A percentile compares a stretch with the other conserved stretches of the same genome.
phyloP scores from a whole-genome alignment of 768 basidiomycete genomes.

The Hydnum rufescens region DNA sequence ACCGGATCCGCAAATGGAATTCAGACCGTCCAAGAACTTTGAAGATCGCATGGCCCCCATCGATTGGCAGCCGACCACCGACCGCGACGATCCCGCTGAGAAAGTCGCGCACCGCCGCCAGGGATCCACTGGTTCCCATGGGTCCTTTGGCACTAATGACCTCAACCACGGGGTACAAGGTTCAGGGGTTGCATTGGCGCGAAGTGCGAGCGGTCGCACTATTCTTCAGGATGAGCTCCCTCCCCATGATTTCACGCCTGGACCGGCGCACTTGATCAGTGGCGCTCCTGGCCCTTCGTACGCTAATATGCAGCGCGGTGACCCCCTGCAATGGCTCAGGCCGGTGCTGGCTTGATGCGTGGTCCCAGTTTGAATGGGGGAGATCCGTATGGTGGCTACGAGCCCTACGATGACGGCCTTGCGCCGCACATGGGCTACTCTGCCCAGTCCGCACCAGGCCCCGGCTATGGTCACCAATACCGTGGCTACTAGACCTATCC shows the following conservation, averaged over 20 bases:
- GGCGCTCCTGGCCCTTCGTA: background rate
- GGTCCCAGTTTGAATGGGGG: background rate
- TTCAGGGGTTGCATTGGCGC: background rate
- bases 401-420: background rate
- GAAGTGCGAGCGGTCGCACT: background rate
- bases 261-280: constrained; percentile 22
- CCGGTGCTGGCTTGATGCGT: background rate
- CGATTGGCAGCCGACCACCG: constrained; percentile 60
- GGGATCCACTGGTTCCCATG: constrained; percentile 33
- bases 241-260: constrained; percentile 62
- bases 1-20: constrained; percentile 90
- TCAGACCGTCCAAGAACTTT: constrained; percentile 59
- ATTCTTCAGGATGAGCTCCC: constrained; percentile 17
- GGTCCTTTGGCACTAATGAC: constrained; percentile 34
- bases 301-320: background rate
- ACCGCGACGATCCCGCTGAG: constrained; percentile 27
- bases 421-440: background rate
- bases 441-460: background rate
- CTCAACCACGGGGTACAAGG: constrained; percentile 5
- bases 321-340: background rate
- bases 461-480: background rate
- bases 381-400: constrained; percentile 1
- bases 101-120: constrained; percentile 25
- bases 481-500: background rate
- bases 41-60: constrained; percentile 65